These are phyloP conservation scores for Aethionema arabicum DNA, from an alignment of 345 rosid species.

Conservation along the genomic window DNA sequence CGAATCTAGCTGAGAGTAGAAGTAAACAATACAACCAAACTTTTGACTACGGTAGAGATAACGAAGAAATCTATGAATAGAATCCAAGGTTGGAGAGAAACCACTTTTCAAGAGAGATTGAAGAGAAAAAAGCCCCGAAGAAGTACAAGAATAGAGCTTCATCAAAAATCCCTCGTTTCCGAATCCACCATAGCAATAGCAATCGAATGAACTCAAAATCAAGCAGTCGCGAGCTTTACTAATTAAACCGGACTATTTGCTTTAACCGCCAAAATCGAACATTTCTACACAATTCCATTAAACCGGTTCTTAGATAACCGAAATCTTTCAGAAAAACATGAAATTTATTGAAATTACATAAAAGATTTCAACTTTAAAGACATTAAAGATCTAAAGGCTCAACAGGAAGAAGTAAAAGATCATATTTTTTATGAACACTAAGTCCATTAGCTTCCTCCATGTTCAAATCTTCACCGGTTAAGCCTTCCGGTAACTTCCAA, in stretches of 20 bases:
- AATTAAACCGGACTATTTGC: conserved; percentile 1
- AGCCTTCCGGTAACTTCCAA: conserved; percentile 39
- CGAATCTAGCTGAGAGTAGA: conserved; percentile 33
- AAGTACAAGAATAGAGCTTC: conserved; percentile 27
- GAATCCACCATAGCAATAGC: conserved; percentile 18
- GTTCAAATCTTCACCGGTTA: conserved; percentile 14
- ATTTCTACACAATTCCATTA: too few species aligned
- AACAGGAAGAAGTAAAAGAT: conserved; percentile 33
- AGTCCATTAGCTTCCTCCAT: conserved; percentile 36
- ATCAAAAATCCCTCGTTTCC: conserved; percentile 6
- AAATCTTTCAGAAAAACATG: too few species aligned
- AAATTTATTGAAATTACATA: too few species aligned
- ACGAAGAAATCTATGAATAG: conserved; percentile 25
- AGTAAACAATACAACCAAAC: conserved; percentile 22
- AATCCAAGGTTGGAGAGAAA: conserved; percentile 31
- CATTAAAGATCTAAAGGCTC: conserved; percentile 9
- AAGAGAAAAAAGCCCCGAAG: conserved; percentile 28
- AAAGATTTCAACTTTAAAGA: neutral
- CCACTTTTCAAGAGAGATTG: conserved; percentile 38
- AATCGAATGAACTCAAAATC: neutral
- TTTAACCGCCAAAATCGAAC: too few species aligned
- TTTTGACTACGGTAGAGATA: conserved; percentile 31
- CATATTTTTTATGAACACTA: conserved; percentile 26
- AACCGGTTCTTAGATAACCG: too few species aligned
- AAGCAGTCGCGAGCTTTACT: conserved; percentile 1